Evolutionary conservation across 345 rosid genomes (phyloP).

Genomic region (Conringia planisiliqua): DNA sequence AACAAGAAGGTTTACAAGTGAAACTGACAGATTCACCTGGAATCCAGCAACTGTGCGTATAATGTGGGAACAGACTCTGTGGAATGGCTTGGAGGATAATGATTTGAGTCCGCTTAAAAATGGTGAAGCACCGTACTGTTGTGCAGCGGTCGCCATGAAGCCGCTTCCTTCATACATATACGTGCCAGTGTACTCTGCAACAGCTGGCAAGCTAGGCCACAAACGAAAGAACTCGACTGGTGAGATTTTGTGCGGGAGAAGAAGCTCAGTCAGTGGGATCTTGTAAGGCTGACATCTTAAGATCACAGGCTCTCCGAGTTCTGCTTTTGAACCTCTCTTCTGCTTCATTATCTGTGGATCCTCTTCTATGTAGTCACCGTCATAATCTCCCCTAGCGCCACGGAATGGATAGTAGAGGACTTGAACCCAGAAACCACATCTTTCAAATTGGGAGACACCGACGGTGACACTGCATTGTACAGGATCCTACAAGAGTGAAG

Average conservation of each 20-base stretch:
- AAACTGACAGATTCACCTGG: constrained; percentile 53
- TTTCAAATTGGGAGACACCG: constrained; percentile 94
- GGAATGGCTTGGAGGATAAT: constrained; percentile 89
- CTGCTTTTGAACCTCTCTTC: constrained; percentile 77
- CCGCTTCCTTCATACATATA: constrained; percentile 95
- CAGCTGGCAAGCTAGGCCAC: constrained; percentile 98
- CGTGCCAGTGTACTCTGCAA: constrained; percentile 83
- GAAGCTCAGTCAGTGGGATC: constrained; percentile 93
- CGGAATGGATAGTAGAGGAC: constrained; percentile 91
- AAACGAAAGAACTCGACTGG: constrained; percentile 97
- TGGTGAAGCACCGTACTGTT: constrained; percentile 94
- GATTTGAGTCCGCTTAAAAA: constrained; percentile 88
- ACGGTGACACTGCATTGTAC: constrained; percentile 90
- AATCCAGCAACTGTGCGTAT: constrained; percentile 96
- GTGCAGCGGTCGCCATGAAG: constrained; percentile 98
- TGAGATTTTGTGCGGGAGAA: constrained; percentile 88
- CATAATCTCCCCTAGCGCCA: constrained; percentile 87
- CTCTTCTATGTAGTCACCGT: constrained; percentile 84
- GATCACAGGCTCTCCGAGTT: constrained; percentile 95
- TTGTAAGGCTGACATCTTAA: constrained; percentile 96
- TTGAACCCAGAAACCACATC: constrained; percentile 96
- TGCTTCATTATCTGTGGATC: constrained; percentile 81
- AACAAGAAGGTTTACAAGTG: background rate
- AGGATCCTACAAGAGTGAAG: constrained; percentile 64
- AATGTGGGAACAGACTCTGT: constrained; percentile 86